Percentiles rank a stretch among this genome's conserved stretches.
Conservation (phyloP, 2,329 filamentous ascomycete genomes). For the Aureobasidium sp. region DNA sequence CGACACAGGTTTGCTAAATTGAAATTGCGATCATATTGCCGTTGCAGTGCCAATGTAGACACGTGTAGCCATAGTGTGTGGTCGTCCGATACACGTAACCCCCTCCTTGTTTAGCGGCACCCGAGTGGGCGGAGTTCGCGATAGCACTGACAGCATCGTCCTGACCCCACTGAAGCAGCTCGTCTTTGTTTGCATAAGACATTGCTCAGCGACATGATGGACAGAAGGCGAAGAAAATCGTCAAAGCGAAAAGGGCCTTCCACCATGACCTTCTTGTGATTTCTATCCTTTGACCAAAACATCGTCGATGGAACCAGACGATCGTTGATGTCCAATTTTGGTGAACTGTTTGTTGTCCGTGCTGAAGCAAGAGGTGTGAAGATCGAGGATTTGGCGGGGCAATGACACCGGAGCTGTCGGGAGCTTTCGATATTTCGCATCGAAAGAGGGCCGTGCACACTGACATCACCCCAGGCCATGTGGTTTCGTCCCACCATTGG, state of each 20-base stretch:
- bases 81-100: slow-evolving; percentile 2
- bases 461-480: slow-evolving; percentile 7
- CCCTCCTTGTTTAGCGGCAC: slow-evolving; percentile 8
- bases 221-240: neutral
- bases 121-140: slow-evolving; percentile 9
- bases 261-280: neutral
- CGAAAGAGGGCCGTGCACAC: neutral
- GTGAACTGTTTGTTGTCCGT: slow-evolving; percentile 7
- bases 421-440: neutral
- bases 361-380: slow-evolving; percentile 3
- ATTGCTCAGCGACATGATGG: neutral
- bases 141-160: neutral
- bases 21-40: slow-evolving; percentile 5
- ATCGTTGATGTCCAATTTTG: slow-evolving; percentile 9
- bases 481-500: neutral
- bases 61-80: neutral
- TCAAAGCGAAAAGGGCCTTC: neutral
- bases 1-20: neutral
- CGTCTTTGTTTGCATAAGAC: neutral
- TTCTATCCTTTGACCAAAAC: neutral
- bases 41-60: slow-evolving; percentile 8
- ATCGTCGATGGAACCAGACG: slow-evolving; percentile 12
- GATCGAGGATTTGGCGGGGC: slow-evolving; percentile 15
- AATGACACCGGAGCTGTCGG: slow-evolving; percentile 9
- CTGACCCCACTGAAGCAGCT: neutral